Base-by-base conservation (phyloP, 2,329 filamentous ascomycete species). In the Acrodontium crateriforme region DNA sequence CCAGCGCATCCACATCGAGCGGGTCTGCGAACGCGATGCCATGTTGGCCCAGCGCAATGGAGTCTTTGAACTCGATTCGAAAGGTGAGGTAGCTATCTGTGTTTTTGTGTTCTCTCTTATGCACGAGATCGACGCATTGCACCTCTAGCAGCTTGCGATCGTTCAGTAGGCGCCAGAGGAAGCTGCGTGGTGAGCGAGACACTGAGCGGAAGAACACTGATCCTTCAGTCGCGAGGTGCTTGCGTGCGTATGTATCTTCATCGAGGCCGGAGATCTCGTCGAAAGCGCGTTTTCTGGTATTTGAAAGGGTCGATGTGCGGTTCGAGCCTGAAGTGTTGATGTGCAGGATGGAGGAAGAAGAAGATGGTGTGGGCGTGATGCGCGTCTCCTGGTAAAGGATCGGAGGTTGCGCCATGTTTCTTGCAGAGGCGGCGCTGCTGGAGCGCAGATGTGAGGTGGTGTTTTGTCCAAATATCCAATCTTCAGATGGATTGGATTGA, bases 141-240 rank as follows among this genome's bases (percentile, higher is more conserved):
- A 98, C 66, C 56, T 89, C 87, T 42, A 98, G 65, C 37, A 83
- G 64, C 41, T 71, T 79, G 46, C 74, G 73, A 45, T 82, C 74
- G 47, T 92, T 78, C 35, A 94, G 59, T 20, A 95, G 68, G 42
- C 87, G 73, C 89, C 89, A 98, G 25, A 93, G 67, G 50, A 95
- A 91, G 54, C 73, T 82, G 49, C 80, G 75, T 20, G 89, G 89
- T 38, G 78, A 75, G 38, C 69, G 64, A 47, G 78, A 72, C 52
- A 78, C 70, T 52, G 71, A 70, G 30, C 89, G 74, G 55, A 92
- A 84, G 60, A 82, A 93, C 31, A 95, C 68, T 2, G 82, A 83
- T 16, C 82, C 78, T 17, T 84, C 71, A 2, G 66, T 75, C 15
- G 87, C 82, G 29, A 94, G 61, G 48, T 80, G 71, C 38, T 71